A percentile compares a stretch with the other conserved stretches of the same genome.
phyloP scores from a whole-genome alignment of 1,139 yeast species.

The Kluyveromyces sp. region DNA sequence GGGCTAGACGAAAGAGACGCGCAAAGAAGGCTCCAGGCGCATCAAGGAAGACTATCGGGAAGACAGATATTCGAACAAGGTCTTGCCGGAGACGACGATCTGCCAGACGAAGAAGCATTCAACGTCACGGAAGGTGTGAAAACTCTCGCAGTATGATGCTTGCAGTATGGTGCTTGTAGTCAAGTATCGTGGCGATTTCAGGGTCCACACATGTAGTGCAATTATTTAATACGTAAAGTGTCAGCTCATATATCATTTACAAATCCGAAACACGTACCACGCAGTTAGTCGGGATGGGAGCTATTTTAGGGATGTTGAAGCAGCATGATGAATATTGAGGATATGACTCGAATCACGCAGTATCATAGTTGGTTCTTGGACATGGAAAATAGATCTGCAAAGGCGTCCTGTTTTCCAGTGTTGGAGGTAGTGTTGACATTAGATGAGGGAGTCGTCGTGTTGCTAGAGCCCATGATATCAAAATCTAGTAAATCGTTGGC shows the following conservation, averaged over 20 bases:
- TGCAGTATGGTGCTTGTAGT: too few relatives aligned
- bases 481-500: conserved; percentile 11
- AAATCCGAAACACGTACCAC: not conserved
- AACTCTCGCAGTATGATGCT: conserved; percentile 3
- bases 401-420: conserved; percentile 22
- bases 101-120: conserved; percentile 32
- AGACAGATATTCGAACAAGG: conserved; percentile 86
- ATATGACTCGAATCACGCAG: not conserved
- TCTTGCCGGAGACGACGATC: conserved; percentile 60
- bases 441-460: not conserved
- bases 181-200: not conserved
- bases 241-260: not conserved
- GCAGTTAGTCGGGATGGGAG: too few relatives aligned
- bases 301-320: not conserved
- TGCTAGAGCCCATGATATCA: conserved; percentile 6
- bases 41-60: conserved; percentile 76
- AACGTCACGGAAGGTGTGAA: conserved; percentile 12
- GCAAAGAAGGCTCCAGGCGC: conserved; percentile 49
- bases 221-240: not conserved
- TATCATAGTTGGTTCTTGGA: conserved; percentile 28
- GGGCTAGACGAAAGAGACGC: conserved; percentile 51
- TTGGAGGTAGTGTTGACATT: conserved; percentile 1
- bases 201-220: not conserved
- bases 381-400: conserved; percentile 29
- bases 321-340: not conserved